Evolutionary conservation across 495 filamentous ascomycete genomes (phyloP), one percentile per base, ranked within the genome.

Genomic region (Apiosordaria backusii): DNA sequence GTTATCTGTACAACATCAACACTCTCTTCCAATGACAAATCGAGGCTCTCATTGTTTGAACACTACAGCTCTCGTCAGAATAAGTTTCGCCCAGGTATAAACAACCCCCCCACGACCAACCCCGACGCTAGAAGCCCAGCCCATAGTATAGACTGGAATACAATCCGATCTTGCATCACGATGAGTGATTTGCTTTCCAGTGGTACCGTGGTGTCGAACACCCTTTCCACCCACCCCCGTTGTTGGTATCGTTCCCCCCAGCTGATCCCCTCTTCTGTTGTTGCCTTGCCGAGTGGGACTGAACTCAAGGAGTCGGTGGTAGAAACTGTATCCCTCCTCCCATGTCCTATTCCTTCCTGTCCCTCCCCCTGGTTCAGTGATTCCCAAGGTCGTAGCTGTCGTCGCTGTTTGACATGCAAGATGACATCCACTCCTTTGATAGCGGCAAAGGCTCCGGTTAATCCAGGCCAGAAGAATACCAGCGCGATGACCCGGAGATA

Each of bases 311-410:
- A 55, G n/a, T n/a, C n/a, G 52, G 2, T 55, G n/a, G 9, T 55
- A 22, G 52, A 19, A 6, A n/a, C n/a, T 1, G 52, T 55, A 18
- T 55, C 19, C 52, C 7, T 23, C 18, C 52, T 23, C 52, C 21
- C 52, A 23, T 55, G 52, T n/a, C 52, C 52, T n/a, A 7, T 55
- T 55, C 7, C 21, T n/a, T 29, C 45, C 1, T 54, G n/a, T 7
- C 15, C 18, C 1, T 27, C 55, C 16, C 25, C 10, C 45, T 64
- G 75, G 16, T 6, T 59, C 23, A 4, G 23, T 21, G 13, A 1
- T 72, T 91, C 89, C 89, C 89, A 92, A 0, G 89, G 88, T 10
- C 86, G 83, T 0, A 90, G 74, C 71, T 90, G 87, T 19, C 87
- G 83, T 67, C 80, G 82, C 68, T 87, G 82, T 21, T 64, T 57